These are phyloP conservation scores for Alternaria gansuensis DNA, from an alignment of 2,329 filamentous ascomycete species.

Conservation along the genomic window DNA sequence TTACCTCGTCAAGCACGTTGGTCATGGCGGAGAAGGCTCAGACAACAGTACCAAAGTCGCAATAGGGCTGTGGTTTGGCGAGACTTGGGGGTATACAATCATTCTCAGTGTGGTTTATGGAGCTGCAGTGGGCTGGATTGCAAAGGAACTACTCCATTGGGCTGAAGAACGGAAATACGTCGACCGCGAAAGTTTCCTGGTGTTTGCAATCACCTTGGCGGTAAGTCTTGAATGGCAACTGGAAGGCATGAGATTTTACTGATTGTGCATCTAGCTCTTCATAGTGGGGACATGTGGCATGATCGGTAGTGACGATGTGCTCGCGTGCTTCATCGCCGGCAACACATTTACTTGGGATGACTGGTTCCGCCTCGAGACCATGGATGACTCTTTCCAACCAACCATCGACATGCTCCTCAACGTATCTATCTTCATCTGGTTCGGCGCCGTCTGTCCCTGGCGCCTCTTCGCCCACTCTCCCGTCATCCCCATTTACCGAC, in stretches of 20 bases:
- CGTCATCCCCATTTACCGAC: conserved; percentile 76
- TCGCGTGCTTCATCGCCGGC: conserved; percentile 91
- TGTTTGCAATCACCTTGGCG: conserved; percentile 84
- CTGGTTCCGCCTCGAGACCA: conserved; percentile 89
- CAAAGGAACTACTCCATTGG: conserved; percentile 83
- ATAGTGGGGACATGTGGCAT: conserved; percentile 87
- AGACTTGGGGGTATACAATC: conserved; percentile 86
- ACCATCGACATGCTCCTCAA: conserved; percentile 96
- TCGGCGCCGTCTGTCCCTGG: conserved; percentile 80
- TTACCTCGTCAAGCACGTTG: conserved; percentile 81
- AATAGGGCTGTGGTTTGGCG: conserved; percentile 82
- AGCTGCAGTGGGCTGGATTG: conserved; percentile 78
- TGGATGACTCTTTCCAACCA: conserved; percentile 91
- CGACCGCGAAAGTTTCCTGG: conserved; percentile 85
- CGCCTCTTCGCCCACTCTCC: conserved; percentile 70
- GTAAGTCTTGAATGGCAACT: conserved; percentile 54
- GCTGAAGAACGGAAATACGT: conserved; percentile 83
- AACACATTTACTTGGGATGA: conserved; percentile 93
- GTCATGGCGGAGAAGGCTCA: conserved; percentile 61
- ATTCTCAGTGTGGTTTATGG: conserved; percentile 81
- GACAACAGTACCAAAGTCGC: conserved; percentile 68
- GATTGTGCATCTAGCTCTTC: conserved; percentile 66
- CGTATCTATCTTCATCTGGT: conserved; percentile 85
- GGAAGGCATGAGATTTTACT: neutral
- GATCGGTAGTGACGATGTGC: conserved; percentile 86